Evolutionary conservation across 345 rosid genomes (phyloP).

Genomic region (Euclidium syriacum): DNA sequence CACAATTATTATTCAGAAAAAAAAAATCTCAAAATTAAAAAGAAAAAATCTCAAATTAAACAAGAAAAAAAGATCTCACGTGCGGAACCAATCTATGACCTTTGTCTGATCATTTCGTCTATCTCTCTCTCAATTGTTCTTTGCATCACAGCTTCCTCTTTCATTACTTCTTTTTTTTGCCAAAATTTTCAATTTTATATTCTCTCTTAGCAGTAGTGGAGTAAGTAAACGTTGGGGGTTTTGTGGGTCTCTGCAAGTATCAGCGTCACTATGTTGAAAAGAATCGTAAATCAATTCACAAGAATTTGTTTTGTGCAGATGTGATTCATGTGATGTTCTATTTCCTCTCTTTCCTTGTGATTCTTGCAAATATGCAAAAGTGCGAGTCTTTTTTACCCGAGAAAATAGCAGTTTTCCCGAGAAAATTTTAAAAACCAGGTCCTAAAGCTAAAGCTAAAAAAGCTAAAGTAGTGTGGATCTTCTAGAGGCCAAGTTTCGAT

Average conservation of each 20-base stretch:
- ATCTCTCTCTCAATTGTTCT: conserved; percentile 12
- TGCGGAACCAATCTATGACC: conserved; percentile 25
- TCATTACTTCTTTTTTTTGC: neutral
- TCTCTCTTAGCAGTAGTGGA: conserved; percentile 13
- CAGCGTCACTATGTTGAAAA: conserved; percentile 5
- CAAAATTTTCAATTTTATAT: neutral
- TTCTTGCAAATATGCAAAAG: conserved; percentile 5
- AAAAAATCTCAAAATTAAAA: neutral
- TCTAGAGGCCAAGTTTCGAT: conserved; percentile 13
- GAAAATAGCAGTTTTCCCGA: conserved; percentile 30
- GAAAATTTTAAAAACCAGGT: conserved; percentile 11
- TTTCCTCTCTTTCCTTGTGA: conserved; percentile 8
- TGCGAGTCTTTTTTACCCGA: conserved; percentile 17
- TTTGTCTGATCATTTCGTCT: conserved; percentile 27
- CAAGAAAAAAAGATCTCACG: conserved; percentile 21
- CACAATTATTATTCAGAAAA: neutral
- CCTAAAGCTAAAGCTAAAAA: conserved; percentile 24
- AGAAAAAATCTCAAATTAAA: neutral
- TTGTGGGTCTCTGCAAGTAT: neutral
- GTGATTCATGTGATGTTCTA: neutral
- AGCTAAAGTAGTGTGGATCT: conserved; percentile 20
- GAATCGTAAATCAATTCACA: conserved; percentile 1
- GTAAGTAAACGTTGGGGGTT: conserved; percentile 18
- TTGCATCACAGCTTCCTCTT: conserved; percentile 6
- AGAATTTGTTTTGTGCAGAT: neutral